Conservation (phyloP, 2,329 filamentous ascomycete species). For the Sporothrix dimorphospora region DNA sequence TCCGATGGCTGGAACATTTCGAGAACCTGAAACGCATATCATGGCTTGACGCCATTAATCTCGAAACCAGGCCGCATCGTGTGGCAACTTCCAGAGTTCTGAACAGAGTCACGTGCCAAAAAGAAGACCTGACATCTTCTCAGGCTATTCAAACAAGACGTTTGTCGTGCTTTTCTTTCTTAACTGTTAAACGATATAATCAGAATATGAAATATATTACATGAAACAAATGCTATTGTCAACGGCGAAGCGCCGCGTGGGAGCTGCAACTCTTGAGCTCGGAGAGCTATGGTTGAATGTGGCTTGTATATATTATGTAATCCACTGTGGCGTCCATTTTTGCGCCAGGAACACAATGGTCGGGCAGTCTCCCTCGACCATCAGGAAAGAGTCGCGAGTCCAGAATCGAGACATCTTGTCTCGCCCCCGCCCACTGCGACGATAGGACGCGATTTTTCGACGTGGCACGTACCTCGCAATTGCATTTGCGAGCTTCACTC, state of each 20-base stretch:
- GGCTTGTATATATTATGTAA: slow-evolving; percentile 18
- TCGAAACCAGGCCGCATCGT: background rate
- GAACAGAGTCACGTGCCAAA: slow-evolving; percentile 5
- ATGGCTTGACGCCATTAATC: background rate
- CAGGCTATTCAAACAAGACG: background rate
- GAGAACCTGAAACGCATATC: slow-evolving; percentile 1
- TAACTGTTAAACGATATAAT: background rate
- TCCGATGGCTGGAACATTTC: slow-evolving; percentile 1
- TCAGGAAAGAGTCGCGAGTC: slow-evolving; percentile 13
- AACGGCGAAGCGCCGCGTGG: background rate
- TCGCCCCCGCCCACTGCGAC: background rate
- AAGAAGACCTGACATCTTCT: background rate
- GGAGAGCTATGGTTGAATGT: background rate
- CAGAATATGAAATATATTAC: too few relatives aligned
- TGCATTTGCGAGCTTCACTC: background rate
- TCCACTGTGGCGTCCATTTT: background rate
- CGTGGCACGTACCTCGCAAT: background rate
- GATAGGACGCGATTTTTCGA: background rate
- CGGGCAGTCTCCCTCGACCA: slow-evolving; percentile 6
- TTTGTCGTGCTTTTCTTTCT: background rate
- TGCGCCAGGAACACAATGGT: background rate
- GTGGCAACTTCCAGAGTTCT: background rate
- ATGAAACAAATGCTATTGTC: background rate
- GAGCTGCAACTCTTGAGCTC: background rate
- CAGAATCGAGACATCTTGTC: slow-evolving; percentile 19